A percentile compares a stretch with the other conserved stretches of the same genome.
Evolutionary conservation across 352 stramenopile species (phyloP).

Genomic region (Phytophthora sansomeana): DNA sequence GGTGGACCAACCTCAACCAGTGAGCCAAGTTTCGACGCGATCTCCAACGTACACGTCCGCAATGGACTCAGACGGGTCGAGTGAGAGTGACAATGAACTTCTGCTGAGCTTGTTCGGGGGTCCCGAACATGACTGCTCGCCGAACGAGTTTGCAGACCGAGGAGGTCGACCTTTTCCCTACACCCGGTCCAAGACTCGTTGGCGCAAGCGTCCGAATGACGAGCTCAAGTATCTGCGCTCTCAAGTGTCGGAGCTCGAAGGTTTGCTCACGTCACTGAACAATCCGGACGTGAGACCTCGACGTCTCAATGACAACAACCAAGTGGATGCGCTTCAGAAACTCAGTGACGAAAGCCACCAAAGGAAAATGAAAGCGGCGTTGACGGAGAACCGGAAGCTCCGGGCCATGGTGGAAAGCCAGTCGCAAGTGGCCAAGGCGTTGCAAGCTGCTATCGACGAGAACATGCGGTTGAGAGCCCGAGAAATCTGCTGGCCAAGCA

Average conservation of each 20-base stretch:
- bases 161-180: constrained; percentile 28
- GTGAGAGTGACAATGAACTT: constrained; percentile 27
- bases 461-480: constrained; percentile 29
- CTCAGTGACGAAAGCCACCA: constrained; percentile 14
- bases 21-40: constrained; percentile 7
- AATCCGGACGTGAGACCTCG: constrained; percentile 1
- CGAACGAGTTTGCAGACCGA: constrained; percentile 4
- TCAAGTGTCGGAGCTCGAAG: constrained; percentile 29
- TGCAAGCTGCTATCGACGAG: constrained; percentile 30
- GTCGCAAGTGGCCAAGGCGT: constrained; percentile 25
- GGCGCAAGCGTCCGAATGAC: constrained; percentile 41
- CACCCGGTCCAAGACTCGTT: constrained; percentile 31
- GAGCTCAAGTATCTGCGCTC: constrained; percentile 44
- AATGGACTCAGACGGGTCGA: constrained; percentile 16
- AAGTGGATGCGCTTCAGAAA: constrained; percentile 14
- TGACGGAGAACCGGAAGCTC: constrained; percentile 35
- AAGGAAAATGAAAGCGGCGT: constrained; percentile 11
- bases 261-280: constrained; percentile 17
- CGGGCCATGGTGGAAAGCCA: constrained; percentile 20
- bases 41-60: constrained; percentile 21
- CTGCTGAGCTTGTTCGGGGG: constrained; percentile 15
- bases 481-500: constrained; percentile 31
- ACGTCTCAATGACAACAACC: constrained; percentile 14
- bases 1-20: not conserved
- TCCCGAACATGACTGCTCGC: not conserved